These are phyloP conservation scores for Iberis pinnata DNA, from an alignment of 345 rosid species.

Conservation along the genomic window DNA sequence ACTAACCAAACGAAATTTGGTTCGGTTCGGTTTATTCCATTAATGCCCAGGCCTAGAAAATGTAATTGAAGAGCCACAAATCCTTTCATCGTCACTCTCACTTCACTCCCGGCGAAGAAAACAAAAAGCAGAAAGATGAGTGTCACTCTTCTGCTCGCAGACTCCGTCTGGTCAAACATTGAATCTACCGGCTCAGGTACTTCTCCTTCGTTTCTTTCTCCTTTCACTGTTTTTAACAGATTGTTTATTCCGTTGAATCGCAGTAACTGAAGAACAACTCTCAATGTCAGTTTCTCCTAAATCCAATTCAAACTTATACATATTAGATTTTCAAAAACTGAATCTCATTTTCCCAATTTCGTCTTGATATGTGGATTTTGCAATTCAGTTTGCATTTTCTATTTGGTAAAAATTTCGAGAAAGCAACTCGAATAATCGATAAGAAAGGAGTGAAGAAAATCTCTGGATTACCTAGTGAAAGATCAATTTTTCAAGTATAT, in stretches of 20 bases:
- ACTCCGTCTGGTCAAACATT: constrained; percentile 50
- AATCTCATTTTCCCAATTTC: neutral
- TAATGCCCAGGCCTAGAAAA: too few species aligned
- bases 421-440: constrained; percentile 70
- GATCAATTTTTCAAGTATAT: constrained; percentile 69
- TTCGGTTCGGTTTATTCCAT: too few species aligned
- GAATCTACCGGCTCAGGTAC: constrained; percentile 51
- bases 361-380: too few species aligned
- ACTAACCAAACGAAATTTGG: too few species aligned
- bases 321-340: neutral
- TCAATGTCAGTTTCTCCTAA: constrained; percentile 44
- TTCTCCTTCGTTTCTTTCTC: neutral
- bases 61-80: too few species aligned
- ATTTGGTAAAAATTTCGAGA: constrained; percentile 86
- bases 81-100: too few species aligned
- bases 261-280: constrained; percentile 76
- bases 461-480: constrained; percentile 64
- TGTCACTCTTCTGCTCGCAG: constrained; percentile 45
- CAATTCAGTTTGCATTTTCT: constrained; percentile 82
- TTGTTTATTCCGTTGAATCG: neutral
- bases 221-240: neutral
- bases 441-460: constrained; percentile 70
- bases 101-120: too few species aligned
- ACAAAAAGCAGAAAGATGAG: constrained; percentile 13
- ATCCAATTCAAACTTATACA: neutral